Base-by-base conservation (phyloP, 1,139 yeast genomes). In the Taphrina sp. region DNA sequence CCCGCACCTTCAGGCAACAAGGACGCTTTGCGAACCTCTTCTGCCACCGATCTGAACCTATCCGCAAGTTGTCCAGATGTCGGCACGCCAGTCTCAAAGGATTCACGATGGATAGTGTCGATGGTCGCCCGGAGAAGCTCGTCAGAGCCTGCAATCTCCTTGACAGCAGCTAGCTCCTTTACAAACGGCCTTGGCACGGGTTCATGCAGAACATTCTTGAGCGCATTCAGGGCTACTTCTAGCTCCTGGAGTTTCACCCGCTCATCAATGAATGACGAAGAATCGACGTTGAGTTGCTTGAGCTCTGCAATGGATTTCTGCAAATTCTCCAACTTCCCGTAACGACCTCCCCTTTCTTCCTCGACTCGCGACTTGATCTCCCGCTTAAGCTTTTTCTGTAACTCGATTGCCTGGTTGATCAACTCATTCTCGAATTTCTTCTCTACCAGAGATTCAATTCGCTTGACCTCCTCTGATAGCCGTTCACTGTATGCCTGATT, bases 1-100 rank as follows among this genome's bases (percentile, higher is more conserved):
- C 98, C 98, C 29, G 98, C 95, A 68, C 90, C 86, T 64, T 95
- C 95, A 52, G 97, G 97, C 61, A 87, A 78, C 64, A 89, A 73
- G 10, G 96, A 83, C 7, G 95, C 92, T 26, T 89, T 81, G 70
- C 95, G 83, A 67, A 92, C 80, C 71, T 90, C 95, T 17, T 95
- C 95, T 19, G 80, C 83, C 60, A 92, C 76, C 63, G 82, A 81
- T 85, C 92, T 73, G 64, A 89, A 77, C 66, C 92, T 92, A n/a
- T 89, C 79, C 20, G 77, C 74, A 2, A 79, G 73, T 63, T 74
- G 76, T n/a, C 74, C 67, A 14, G 70, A 66, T 34, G 75, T 75
- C 61, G 83, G 74, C 43, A 84, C 76, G 8, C 89, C 84, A 58
- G 77, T 76, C 31, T 76, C 71, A 56, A 66, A 65, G n/a, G 81